These are phyloP conservation scores for Ophiostoma pallidulum DNA, from an alignment of 2,329 filamentous ascomycete genomes.

Conservation along the genomic window DNA sequence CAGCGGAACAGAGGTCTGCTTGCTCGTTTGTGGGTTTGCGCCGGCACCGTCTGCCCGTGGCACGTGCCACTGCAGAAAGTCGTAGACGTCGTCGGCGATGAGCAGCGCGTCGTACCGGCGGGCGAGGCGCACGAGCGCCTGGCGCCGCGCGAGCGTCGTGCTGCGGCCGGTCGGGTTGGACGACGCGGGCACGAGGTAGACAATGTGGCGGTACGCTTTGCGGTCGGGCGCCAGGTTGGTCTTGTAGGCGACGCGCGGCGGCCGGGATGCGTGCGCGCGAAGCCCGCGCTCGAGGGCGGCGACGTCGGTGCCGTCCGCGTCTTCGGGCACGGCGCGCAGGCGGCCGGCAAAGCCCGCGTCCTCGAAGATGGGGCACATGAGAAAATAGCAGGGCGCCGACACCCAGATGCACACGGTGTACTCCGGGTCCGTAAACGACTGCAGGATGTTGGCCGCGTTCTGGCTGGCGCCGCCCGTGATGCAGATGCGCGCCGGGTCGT, in stretches of 20 bases:
- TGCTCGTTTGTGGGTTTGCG: not conserved
- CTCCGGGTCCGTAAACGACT: conserved; percentile 69
- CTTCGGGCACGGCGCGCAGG: conserved; percentile 63
- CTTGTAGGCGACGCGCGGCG: conserved; percentile 2
- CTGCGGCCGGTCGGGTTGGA: conserved; percentile 81
- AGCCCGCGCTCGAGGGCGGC: conserved; percentile 41
- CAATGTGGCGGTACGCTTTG: conserved; percentile 77
- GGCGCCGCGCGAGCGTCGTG: conserved; percentile 60
- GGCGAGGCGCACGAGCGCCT: conserved; percentile 64
- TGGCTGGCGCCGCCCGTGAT: conserved; percentile 82
- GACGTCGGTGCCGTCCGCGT: conserved; percentile 67
- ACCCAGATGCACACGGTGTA: conserved; percentile 72
- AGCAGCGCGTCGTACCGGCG: conserved; percentile 73
- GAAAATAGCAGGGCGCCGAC: conserved; percentile 71
- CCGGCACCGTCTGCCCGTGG: not conserved
- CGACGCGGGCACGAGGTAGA: conserved; percentile 84
- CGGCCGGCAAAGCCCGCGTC: conserved; percentile 65
- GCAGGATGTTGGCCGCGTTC: conserved; percentile 66
- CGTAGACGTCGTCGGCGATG: conserved; percentile 87
- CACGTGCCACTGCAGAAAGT: conserved; percentile 72
- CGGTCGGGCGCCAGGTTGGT: conserved; percentile 41
- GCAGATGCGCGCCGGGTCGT: conserved; percentile 53
- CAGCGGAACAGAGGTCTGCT: conserved; percentile 23
- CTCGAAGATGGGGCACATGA: conserved; percentile 78
- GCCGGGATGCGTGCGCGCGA: conserved; percentile 11